These are phyloP conservation scores for Aspergillus sp. DNA, from an alignment of 2,329 filamentous ascomycete species.

Conservation along the genomic window DNA sequence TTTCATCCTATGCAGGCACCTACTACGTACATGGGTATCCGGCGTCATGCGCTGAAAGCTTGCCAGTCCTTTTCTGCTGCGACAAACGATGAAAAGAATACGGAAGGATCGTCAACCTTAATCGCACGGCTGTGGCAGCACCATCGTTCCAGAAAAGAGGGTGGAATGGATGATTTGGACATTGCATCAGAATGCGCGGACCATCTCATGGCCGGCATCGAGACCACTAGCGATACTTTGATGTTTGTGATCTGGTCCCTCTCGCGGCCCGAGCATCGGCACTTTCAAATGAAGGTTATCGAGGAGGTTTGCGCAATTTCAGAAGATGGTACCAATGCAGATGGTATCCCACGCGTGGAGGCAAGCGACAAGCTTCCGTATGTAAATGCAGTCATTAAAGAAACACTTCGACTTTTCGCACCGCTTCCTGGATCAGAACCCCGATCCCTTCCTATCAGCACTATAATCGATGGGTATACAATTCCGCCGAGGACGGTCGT, in stretches of 20 bases:
- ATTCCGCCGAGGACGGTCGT: constrained; percentile 29
- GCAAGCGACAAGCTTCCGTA: constrained; percentile 37
- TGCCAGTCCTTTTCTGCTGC: constrained; percentile 2
- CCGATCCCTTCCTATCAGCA: constrained; percentile 26
- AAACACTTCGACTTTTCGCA: constrained; percentile 45
- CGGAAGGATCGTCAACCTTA: constrained; percentile 23
- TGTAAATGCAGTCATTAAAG: constrained; percentile 46
- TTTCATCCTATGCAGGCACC: constrained; percentile 47
- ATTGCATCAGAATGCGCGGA: constrained; percentile 50
- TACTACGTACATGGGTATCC: constrained; percentile 47
- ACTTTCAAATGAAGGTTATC: constrained; percentile 41
- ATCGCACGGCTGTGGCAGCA: constrained; percentile 34
- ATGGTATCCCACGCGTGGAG: constrained; percentile 30
- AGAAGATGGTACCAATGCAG: constrained; percentile 12
- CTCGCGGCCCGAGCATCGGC: constrained; percentile 37
- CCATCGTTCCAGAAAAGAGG: constrained; percentile 19
- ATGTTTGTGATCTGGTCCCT: constrained; percentile 48
- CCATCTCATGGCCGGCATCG: constrained; percentile 48
- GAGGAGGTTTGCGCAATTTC: constrained; percentile 35
- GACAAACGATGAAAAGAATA: not conserved
- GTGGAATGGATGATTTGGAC: constrained; percentile 36
- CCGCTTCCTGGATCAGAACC: constrained; percentile 47
- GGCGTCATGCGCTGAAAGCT: constrained; percentile 34
- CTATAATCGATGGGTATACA: constrained; percentile 27
- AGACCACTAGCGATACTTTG: constrained; percentile 48